phyloP scores from a whole-genome alignment of 306 rosid species.

The Gynostemma pentaphyllum region DNA sequence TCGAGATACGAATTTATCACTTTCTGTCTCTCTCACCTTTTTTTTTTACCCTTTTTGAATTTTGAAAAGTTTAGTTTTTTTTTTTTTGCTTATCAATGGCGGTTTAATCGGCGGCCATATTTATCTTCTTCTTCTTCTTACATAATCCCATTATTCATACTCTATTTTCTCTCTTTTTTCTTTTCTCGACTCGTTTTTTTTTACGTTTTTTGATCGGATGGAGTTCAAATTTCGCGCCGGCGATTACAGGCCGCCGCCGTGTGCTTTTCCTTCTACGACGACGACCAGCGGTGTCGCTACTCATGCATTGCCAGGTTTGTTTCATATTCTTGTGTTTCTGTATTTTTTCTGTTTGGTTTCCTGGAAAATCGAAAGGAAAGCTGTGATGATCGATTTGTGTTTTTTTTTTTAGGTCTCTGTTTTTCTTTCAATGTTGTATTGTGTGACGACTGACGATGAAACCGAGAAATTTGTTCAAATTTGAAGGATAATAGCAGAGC shows the following conservation, averaged over 20 bases:
- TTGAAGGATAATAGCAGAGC: too few species aligned
- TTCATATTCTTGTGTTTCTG: background rate
- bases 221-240: conserved; percentile 10
- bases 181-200: background rate
- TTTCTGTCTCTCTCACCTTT: too few species aligned
- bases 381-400: background rate
- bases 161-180: background rate
- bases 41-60: too few species aligned
- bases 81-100: too few species aligned
- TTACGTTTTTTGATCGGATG: background rate
- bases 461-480: too few species aligned
- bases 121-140: too few species aligned
- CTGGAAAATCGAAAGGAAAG: conserved; percentile 1
- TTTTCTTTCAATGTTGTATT: too few species aligned
- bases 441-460: too few species aligned
- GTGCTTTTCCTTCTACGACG: background rate
- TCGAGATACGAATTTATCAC: too few species aligned
- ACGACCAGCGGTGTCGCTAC: background rate
- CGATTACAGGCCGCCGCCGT: background rate
- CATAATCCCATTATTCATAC: too few species aligned
- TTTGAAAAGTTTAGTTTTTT: too few species aligned
- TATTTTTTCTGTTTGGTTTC: background rate
- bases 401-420: background rate
- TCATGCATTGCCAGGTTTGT: conserved; percentile 2
- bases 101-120: too few species aligned